phyloP scores from a whole-genome alignment of 177 flowering plant genomes.

The Tripterygium wilfordii region DNA sequence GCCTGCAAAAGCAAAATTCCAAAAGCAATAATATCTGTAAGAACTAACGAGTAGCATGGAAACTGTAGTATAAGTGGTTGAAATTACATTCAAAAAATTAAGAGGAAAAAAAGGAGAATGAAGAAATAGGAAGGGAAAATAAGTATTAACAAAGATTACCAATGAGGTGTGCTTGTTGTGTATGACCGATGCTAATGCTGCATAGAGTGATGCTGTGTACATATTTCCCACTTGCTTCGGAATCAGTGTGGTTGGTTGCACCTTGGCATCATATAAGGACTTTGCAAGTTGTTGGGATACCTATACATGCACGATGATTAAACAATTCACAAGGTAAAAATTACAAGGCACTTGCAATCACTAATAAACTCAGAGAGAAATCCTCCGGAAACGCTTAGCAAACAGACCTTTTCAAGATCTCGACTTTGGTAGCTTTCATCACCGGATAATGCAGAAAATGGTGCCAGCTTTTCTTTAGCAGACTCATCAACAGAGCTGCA shows the following conservation, averaged over 20 bases:
- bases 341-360: too few relatives aligned
- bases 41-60: too few relatives aligned
- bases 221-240: conserved; percentile 99
- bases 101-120: too few relatives aligned
- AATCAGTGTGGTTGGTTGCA: conserved; percentile 79
- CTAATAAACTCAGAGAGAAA: too few relatives aligned
- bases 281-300: conserved; percentile 83
- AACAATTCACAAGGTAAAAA: neutral
- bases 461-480: conserved; percentile 73
- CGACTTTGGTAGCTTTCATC: conserved; percentile 92
- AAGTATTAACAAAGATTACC: conserved; percentile 67
- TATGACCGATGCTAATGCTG: conserved; percentile 84
- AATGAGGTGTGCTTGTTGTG: conserved; percentile 61
- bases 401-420: conserved; percentile 91
- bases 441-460: conserved; percentile 57
- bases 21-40: too few relatives aligned
- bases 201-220: conserved; percentile 98
- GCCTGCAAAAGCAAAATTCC: conserved; percentile 33
- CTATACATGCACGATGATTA: conserved; percentile 26
- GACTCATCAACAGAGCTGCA: conserved; percentile 72
- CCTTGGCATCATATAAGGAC: conserved; percentile 67
- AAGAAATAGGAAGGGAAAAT: too few relatives aligned
- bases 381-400: too few relatives aligned
- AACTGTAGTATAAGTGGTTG: too few relatives aligned
- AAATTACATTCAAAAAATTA: too few relatives aligned